Evolutionary conservation across 768 basidiomycete species (phyloP).

Genomic region (Tricholoma terreum): DNA sequence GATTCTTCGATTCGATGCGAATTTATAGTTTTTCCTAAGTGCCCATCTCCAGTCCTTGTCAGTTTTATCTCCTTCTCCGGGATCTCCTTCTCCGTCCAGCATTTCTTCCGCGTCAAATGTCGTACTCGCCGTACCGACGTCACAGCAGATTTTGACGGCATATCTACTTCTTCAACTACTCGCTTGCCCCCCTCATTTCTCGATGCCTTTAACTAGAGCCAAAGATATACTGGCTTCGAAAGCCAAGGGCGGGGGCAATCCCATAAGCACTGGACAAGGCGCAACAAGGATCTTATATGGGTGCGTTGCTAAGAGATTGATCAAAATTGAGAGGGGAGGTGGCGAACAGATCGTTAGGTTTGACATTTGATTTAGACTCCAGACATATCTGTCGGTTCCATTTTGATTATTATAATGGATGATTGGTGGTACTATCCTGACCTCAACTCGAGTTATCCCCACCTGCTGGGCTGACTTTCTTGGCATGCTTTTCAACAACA

Average conservation of each 20-base stretch:
- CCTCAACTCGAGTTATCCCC: too few relatives aligned
- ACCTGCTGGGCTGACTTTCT: too few relatives aligned
- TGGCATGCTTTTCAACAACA: too few relatives aligned
- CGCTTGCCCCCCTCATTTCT: constrained; percentile 45
- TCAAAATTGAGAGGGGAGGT: constrained; percentile 73
- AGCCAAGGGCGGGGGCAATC: constrained; percentile 32
- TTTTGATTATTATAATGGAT: too few relatives aligned
- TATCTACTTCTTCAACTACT: constrained; percentile 62
- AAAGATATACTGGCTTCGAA: constrained; percentile 54
- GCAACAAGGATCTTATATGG: constrained; percentile 66
- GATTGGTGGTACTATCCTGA: too few relatives aligned
- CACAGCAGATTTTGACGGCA: constrained; percentile 72
- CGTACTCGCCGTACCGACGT: constrained; percentile 39
- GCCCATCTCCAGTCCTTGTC: constrained; percentile 57
- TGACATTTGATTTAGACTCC: constrained; percentile 39
- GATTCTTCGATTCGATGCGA: constrained; percentile 3
- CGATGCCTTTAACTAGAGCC: constrained; percentile 58
- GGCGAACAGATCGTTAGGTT: constrained; percentile 77
- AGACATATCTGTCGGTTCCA: too few relatives aligned
- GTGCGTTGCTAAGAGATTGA: constrained; percentile 76
- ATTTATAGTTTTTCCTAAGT: constrained; percentile 30
- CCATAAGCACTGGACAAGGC: constrained; percentile 36
- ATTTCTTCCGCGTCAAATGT: constrained; percentile 42
- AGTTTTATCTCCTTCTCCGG: constrained; percentile 44
- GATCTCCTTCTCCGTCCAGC: constrained; percentile 56